Evolutionary conservation across 345 rosid genomes (phyloP), one percentile per base, ranked within the genome.

Genomic region (Salix caprea): DNA sequence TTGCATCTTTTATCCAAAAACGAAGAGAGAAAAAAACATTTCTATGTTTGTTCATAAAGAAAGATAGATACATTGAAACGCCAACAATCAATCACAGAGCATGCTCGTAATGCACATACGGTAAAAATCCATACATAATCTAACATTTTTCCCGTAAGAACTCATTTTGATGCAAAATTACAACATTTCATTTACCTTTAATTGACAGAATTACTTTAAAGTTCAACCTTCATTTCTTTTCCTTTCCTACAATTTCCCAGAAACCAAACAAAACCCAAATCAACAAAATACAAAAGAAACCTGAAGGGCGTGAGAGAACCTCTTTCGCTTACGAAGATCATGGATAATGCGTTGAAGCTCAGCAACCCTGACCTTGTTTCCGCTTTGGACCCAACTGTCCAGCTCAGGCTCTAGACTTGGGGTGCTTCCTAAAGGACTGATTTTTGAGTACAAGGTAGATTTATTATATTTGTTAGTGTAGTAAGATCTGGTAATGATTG

Each of bases 261-360:
- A 32, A 75, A 69, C 76, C 44, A 73, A 72, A 68, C 72, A 70
- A 37, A 77, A 67, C 14, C 74, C 23, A 61, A 23, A 76, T 64
- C 62, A 39, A 4, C 1, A 39, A 81, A 19, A 61, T 7, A 50
- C 12, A 13, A 34, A 19, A 28, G n/a, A 60, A 48, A 91, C 96
- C 97, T 94, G 89, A 28, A 94, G 92, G 37, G 98, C 95, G 64
- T 94, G 98, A 76, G 82, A 61, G 86, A 84, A 94, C 60, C 98
- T 92, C 74, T 87, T 90, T 67, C 97, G 88, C 84, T 84, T 81
- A 67, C 97, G 97, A 70, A 92, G 88, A 64, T 94, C 97, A n/a
- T 81, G 93, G 71, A 94, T 80, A 54, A 94, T 88, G 62, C 95
- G 97, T 74, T 91, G 89, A 78, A 94, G 89, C 90, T 92, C 98